Evolutionary conservation across 2,329 filamentous ascomycete genomes (phyloP).

Genomic region (Coniosporium tulheliwenetii): DNA sequence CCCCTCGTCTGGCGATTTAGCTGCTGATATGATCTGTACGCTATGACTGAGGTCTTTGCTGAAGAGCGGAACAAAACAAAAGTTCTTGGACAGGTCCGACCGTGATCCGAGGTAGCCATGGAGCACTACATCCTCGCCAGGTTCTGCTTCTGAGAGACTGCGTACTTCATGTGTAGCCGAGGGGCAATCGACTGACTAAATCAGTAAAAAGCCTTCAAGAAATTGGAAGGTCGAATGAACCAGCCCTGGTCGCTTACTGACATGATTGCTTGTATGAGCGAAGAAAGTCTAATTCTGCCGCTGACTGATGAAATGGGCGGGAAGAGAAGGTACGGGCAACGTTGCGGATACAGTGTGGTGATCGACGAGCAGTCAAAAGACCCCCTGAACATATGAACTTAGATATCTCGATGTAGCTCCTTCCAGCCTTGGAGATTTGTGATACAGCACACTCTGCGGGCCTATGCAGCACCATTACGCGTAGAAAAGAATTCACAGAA

Average conservation of each 20-base stretch:
- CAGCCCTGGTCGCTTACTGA: conserved; percentile 14
- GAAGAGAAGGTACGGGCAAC: background rate
- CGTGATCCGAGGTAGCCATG: conserved; percentile 60
- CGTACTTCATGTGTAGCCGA: conserved; percentile 22
- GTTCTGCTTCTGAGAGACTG: conserved; percentile 5
- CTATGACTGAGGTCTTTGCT: conserved; percentile 26
- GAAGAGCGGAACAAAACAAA: conserved; percentile 52
- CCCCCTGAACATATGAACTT: background rate
- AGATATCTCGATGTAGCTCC: conserved; percentile 6
- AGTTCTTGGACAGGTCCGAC: conserved; percentile 49
- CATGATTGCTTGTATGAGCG: conserved; percentile 21
- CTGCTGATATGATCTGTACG: conserved; percentile 35
- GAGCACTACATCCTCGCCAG: conserved; percentile 32
- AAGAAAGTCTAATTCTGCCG: conserved; percentile 9
- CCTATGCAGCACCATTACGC: too few relatives aligned
- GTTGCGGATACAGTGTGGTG: background rate
- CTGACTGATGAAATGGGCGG: background rate
- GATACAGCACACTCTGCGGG: too few relatives aligned
- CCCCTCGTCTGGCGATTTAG: conserved; percentile 18
- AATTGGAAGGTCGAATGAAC: background rate
- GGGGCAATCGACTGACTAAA: conserved; percentile 28
- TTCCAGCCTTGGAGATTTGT: conserved; percentile 2
- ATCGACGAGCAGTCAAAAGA: background rate
- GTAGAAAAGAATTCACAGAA: too few relatives aligned
- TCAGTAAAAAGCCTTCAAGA: conserved; percentile 5